These are phyloP conservation scores for Celoporthe dispersa DNA, from an alignment of 2,329 filamentous ascomycete genomes.

Conservation along the genomic window DNA sequence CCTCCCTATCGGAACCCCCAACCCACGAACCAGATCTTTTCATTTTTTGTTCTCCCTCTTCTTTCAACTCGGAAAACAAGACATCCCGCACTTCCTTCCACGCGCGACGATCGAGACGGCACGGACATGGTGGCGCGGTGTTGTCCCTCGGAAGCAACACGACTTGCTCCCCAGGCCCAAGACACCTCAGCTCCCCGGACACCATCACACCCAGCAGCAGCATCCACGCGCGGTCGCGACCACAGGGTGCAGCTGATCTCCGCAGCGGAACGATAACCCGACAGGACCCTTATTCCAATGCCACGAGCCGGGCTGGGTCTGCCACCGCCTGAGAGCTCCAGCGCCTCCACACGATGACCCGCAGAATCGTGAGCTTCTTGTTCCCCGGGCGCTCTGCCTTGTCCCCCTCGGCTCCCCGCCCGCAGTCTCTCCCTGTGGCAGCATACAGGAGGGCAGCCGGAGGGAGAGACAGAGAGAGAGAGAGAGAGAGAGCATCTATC, in stretches of 20 bases:
- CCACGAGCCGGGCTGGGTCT: conserved; percentile 27
- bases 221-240: not conserved
- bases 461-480: too few species aligned
- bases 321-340: conserved; percentile 23
- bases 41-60: too few species aligned
- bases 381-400: not conserved
- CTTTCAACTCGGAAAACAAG: too few species aligned
- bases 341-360: conserved; percentile 25
- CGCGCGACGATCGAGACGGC: not conserved
- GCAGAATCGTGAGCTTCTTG: conserved; percentile 27
- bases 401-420: too few species aligned
- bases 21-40: not conserved
- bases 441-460: not conserved
- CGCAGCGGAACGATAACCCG: conserved; percentile 17
- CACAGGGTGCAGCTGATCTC: not conserved
- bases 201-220: not conserved
- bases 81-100: too few species aligned
- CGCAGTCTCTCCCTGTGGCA: too few species aligned
- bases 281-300: conserved; percentile 15
- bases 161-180: conserved; percentile 23
- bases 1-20: not conserved
- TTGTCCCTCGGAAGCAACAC: conserved; percentile 28
- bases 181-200: not conserved
- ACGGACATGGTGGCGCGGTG: conserved; percentile 29
- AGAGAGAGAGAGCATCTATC: not conserved